These are phyloP conservation scores for Lobosporangium transversale DNA, from an alignment of 192 early-diverging fungal species.

Conservation along the genomic window DNA sequence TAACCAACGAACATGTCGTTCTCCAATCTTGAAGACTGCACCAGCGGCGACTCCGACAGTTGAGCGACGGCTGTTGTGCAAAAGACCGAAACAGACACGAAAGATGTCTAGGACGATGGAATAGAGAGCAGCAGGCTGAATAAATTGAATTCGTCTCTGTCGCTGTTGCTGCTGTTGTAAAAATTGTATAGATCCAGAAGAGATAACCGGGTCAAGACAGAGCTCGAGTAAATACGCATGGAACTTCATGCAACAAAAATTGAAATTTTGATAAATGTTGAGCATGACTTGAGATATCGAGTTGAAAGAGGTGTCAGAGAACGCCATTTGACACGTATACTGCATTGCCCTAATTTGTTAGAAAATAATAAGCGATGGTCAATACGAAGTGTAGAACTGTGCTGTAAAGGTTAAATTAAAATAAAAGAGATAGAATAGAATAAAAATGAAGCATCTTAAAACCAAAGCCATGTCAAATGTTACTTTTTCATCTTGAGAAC, in stretches of 20 bases:
- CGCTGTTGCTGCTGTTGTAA: no score
- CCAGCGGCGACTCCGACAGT: constrained; percentile 13
- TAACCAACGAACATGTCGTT: constrained; percentile 46
- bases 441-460: not conserved
- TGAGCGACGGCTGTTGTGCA: constrained; percentile 33
- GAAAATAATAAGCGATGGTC: not conserved
- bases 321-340: constrained; percentile 70
- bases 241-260: constrained; percentile 78
- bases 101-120: constrained; percentile 22
- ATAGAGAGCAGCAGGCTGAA: constrained; percentile 10
- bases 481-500: constrained; percentile 47
- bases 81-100: constrained; percentile 16
- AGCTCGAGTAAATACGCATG: constrained; percentile 44
- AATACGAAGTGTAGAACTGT: no score
- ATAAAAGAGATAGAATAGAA: constrained; percentile 12
- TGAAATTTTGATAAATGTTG: constrained; percentile 84
- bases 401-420: not conserved
- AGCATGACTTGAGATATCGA: constrained; percentile 67
- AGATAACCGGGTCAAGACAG: constrained; percentile 24
- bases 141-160: no score
- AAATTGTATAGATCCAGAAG: no score
- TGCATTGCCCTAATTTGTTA: constrained; percentile 61
- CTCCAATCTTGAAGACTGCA: constrained; percentile 10
- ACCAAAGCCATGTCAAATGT: not conserved
- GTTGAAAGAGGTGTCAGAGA: constrained; percentile 72